Evolutionary conservation across 495 filamentous ascomycete genomes (phyloP).

Genomic region (Recurvomyces mirabilis): DNA sequence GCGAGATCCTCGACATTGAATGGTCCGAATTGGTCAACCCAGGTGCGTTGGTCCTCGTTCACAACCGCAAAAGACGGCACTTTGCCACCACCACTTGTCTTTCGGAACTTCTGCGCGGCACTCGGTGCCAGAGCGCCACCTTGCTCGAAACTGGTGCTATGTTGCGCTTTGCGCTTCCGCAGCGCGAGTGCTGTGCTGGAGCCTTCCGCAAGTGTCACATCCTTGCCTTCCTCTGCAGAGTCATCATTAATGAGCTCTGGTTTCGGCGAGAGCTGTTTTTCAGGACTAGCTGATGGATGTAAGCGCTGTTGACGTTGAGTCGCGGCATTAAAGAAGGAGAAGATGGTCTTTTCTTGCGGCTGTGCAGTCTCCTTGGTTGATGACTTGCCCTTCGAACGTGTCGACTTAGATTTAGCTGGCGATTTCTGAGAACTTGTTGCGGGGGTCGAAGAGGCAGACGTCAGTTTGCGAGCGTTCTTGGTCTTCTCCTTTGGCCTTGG

Average conservation of each 20-base stretch:
- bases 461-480: neutral
- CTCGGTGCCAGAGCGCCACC: constrained; percentile 1
- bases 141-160: neutral
- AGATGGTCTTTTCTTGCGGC: constrained; percentile 28
- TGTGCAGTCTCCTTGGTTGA: constrained; percentile 12
- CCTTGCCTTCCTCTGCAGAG: constrained; percentile 22
- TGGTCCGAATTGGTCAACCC: constrained; percentile 78
- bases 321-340: constrained; percentile 35
- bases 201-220: constrained; percentile 8
- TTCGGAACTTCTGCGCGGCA: constrained; percentile 31
- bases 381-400: constrained; percentile 6
- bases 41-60: constrained; percentile 44
- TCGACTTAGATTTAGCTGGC: constrained; percentile 6
- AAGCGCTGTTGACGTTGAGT: constrained; percentile 24
- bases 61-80: constrained; percentile 25
- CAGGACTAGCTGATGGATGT: constrained; percentile 21
- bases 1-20: constrained; percentile 65
- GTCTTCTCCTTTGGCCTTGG: constrained; percentile 10
- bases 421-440: constrained; percentile 3
- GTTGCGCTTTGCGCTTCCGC: constrained; percentile 20
- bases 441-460: constrained; percentile 3
- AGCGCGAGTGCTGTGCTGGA: constrained; percentile 22
- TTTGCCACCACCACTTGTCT: constrained; percentile 19
- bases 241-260: constrained; percentile 38
- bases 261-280: constrained; percentile 22